These are phyloP conservation scores for Kazachstania psychrophila DNA, from an alignment of 805 yeast genomes.

Conservation along the genomic window DNA sequence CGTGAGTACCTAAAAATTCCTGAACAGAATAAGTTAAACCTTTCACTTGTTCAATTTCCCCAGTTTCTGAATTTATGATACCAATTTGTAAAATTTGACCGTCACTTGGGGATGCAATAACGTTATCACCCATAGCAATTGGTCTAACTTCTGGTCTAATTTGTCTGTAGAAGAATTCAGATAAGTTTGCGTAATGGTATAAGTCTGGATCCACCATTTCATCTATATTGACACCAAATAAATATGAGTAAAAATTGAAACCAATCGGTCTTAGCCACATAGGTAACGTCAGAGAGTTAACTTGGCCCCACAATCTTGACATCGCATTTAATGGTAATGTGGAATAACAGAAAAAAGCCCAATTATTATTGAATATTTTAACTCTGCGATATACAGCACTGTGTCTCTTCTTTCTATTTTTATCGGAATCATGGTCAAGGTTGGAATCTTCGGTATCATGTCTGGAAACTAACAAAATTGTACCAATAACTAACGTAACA, in stretches of 20 bases:
- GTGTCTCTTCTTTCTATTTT: slow-evolving; percentile 17
- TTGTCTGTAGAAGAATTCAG: slow-evolving; percentile 84
- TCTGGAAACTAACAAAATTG: slow-evolving; percentile 15
- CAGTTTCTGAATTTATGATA: slow-evolving; percentile 50
- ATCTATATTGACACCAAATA: slow-evolving; percentile 81
- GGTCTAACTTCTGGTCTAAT: slow-evolving; percentile 75
- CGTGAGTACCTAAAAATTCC: slow-evolving; percentile 64
- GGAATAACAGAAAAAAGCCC: slow-evolving; percentile 84
- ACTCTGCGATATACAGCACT: slow-evolving; percentile 25
- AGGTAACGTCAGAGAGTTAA: slow-evolving; percentile 77
- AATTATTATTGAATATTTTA: slow-evolving; percentile 39
- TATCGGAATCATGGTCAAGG: slow-evolving; percentile 11
- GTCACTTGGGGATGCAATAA: slow-evolving; percentile 82
- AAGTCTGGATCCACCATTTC: slow-evolving; percentile 84
- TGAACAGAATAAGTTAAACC: slow-evolving; percentile 90
- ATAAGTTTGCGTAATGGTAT: slow-evolving; percentile 62
- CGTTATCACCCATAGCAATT: slow-evolving; percentile 47
- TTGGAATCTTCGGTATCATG: slow-evolving; percentile 29
- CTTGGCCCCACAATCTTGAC: slow-evolving; percentile 90
- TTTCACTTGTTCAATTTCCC: slow-evolving; percentile 92
- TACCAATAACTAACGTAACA: slow-evolving; percentile 23
- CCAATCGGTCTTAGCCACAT: slow-evolving; percentile 81
- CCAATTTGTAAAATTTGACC: slow-evolving; percentile 87
- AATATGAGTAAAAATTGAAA: slow-evolving; percentile 60
- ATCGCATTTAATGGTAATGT: slow-evolving; percentile 85